Evolutionary conservation across 176 grass and related monocot genomes (phyloP).

Genomic region (Dendrocalamus sinicus): DNA sequence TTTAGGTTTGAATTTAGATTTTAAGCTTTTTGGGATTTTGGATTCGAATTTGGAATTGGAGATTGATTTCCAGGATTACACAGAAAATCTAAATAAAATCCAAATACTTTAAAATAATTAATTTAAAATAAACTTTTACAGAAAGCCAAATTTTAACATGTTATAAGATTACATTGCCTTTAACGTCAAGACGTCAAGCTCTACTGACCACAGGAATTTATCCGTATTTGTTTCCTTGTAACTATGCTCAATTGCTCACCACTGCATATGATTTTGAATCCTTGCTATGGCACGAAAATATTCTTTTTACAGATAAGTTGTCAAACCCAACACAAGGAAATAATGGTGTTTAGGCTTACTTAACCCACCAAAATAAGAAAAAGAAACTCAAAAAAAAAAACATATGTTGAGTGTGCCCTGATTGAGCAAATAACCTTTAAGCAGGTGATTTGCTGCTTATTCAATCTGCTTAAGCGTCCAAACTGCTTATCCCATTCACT

Average conservation of each 20-base stretch:
- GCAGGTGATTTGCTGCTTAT: slow-evolving; percentile 8
- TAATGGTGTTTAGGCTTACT: slow-evolving; percentile 1
- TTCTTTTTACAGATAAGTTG: background rate
- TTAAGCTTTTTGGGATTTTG: too few species aligned
- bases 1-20: too few species aligned
- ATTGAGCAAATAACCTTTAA: slow-evolving; percentile 9
- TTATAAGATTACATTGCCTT: background rate
- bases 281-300: background rate
- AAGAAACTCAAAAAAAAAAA: background rate
- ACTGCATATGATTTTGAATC: slow-evolving; percentile 7
- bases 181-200: background rate
- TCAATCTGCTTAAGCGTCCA: background rate
- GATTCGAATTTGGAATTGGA: too few species aligned
- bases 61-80: too few species aligned
- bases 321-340: slow-evolving; percentile 13
- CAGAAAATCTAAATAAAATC: too few species aligned
- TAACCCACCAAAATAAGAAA: background rate
- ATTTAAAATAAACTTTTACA: too few species aligned
- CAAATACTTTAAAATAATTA: too few species aligned
- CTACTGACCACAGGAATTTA: background rate
- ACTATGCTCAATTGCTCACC: background rate
- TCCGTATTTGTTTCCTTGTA: background rate
- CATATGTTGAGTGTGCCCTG: background rate
- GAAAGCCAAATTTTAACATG: too few species aligned
- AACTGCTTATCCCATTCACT: background rate